Percentiles rank a stretch among this genome's conserved stretches.
These are phyloP conservation scores for Maudiozyma saulgeensis DNA, from an alignment of 805 yeast species.

Conservation along the genomic window DNA sequence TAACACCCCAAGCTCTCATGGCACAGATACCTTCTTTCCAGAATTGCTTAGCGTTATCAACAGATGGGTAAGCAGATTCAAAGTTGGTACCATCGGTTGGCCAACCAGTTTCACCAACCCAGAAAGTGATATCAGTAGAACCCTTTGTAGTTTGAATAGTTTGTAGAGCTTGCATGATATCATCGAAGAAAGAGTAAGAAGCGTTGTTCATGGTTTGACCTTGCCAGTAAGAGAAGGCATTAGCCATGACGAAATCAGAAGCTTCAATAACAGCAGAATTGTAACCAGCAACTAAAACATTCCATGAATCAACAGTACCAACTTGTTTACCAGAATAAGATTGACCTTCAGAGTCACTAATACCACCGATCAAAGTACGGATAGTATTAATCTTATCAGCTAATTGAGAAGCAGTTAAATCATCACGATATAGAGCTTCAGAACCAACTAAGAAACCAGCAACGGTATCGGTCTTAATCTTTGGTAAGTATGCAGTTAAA, in stretches of 20 bases:
- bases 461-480: slow-evolving; percentile 55
- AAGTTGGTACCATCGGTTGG: slow-evolving; percentile 76
- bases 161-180: slow-evolving; percentile 95
- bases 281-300: slow-evolving; percentile 73
- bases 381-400: slow-evolving; percentile 58
- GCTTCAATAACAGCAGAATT: slow-evolving; percentile 63
- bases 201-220: slow-evolving; percentile 81
- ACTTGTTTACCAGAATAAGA: slow-evolving; percentile 65
- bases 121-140: slow-evolving; percentile 73
- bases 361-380: slow-evolving; percentile 47
- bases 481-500: slow-evolving; percentile 60
- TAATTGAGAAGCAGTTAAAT: slow-evolving; percentile 64
- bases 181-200: slow-evolving; percentile 88
- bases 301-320: slow-evolving; percentile 96
- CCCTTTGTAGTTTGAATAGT: slow-evolving; percentile 80
- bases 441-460: slow-evolving; percentile 85
- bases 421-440: slow-evolving; percentile 89
- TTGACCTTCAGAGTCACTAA: slow-evolving; percentile 73
- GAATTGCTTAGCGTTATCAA: slow-evolving; percentile 63
- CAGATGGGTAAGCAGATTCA: slow-evolving; percentile 57
- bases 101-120: slow-evolving; percentile 99
- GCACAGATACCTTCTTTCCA: slow-evolving; percentile 90
- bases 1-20: slow-evolving; percentile 91
- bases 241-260: slow-evolving; percentile 80
- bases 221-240: slow-evolving; percentile 98